These are phyloP conservation scores for Kwoniella sp. DNA, from an alignment of 768 basidiomycete species.

Conservation along the genomic window DNA sequence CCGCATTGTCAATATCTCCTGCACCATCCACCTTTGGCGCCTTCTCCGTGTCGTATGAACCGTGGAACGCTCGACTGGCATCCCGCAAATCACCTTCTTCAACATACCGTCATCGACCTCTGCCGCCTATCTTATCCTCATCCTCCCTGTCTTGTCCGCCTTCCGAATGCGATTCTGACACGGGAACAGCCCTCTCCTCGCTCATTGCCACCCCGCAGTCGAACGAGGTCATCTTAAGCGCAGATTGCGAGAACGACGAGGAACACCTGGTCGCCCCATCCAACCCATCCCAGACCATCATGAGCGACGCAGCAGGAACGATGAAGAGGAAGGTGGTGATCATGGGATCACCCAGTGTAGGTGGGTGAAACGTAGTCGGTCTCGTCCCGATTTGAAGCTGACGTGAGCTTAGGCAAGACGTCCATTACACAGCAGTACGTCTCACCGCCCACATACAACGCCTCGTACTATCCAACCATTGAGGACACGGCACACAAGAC, in stretches of 20 bases:
- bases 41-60: slow-evolving; percentile 9
- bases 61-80: slow-evolving; percentile 7
- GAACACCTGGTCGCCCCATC: background rate
- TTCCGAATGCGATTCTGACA: background rate
- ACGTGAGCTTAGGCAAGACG: slow-evolving; percentile 69
- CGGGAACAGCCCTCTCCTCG: slow-evolving; percentile 1
- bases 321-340: slow-evolving; percentile 50
- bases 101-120: background rate
- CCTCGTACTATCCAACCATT: slow-evolving; percentile 92
- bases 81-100: slow-evolving; percentile 12
- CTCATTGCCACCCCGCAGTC: background rate
- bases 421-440: slow-evolving; percentile 90
- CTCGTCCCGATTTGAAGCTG: slow-evolving; percentile 6
- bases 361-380: no score
- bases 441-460: slow-evolving; percentile 77
- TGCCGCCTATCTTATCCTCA: background rate
- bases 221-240: no score
- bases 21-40: slow-evolving; percentile 15
- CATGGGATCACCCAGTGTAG: slow-evolving; percentile 49
- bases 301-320: slow-evolving; percentile 5
- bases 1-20: slow-evolving; percentile 11
- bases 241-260: slow-evolving; percentile 2
- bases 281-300: background rate
- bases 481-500: slow-evolving; percentile 82
- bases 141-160: background rate